phyloP scores from a whole-genome alignment of 2,329 filamentous ascomycete species.

The Apiospora saccharicola region DNA sequence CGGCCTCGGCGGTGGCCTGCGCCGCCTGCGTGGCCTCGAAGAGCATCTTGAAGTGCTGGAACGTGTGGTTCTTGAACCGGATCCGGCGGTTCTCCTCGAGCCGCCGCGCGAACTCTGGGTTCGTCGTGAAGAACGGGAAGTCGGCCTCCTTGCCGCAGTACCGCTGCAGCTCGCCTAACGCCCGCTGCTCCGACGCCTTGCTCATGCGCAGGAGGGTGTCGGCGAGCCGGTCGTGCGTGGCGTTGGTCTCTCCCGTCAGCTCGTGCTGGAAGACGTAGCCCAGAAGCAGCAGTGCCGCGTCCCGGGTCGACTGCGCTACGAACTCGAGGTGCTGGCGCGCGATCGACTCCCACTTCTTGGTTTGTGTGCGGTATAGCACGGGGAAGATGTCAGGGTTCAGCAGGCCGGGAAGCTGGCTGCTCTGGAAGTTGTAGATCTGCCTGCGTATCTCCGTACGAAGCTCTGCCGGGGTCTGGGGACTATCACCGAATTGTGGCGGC shows the following conservation, averaged over 20 bases:
- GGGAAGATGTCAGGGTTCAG: constrained; percentile 43
- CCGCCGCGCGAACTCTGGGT: constrained; percentile 34
- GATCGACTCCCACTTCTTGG: constrained; percentile 41
- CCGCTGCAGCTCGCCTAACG: constrained; percentile 22
- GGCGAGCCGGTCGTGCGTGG: neutral
- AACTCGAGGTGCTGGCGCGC: constrained; percentile 35
- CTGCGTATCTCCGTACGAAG: constrained; percentile 36
- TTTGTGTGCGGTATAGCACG: constrained; percentile 42
- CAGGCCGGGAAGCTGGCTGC: constrained; percentile 43
- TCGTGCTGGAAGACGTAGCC: neutral
- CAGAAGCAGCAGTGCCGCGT: constrained; percentile 31
- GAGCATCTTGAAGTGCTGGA: constrained; percentile 6
- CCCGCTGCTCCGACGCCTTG: constrained; percentile 29
- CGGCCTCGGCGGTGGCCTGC: neutral
- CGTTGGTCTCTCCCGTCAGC: neutral
- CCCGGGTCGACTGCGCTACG: constrained; percentile 31
- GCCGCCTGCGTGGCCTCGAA: neutral
- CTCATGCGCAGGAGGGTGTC: constrained; percentile 29
- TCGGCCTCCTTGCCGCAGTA: constrained; percentile 30
- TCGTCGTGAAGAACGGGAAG: constrained; percentile 35
- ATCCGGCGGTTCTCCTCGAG: constrained; percentile 33
- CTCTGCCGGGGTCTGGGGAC: neutral
- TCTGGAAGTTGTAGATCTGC: constrained; percentile 39
- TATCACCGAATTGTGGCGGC: neutral
- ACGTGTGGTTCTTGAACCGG: constrained; percentile 31